Base-by-base conservation (phyloP, 306 rosid species). In the Aeschynomene evenia region DNA sequence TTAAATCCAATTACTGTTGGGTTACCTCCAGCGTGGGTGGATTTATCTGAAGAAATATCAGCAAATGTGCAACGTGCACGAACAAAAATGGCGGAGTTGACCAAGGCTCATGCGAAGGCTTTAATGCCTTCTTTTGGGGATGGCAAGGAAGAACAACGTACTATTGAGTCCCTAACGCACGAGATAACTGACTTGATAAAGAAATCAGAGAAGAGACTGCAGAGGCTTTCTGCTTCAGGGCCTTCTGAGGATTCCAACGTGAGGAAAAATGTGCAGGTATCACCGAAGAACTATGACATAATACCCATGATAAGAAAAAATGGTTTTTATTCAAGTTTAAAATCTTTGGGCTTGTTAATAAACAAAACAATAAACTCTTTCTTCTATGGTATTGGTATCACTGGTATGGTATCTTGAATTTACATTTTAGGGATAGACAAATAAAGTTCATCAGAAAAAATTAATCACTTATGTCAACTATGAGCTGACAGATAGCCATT, bases 11-110 rank as follows among this genome's bases (percentile, higher is more conserved):
- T 86, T 55, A 89, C 88, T 4, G 88, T 95, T 65, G 99, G 97
- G 71, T 84, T 94, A 53, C 97, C 99, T 23, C 99, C 99, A 4
- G 95, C 97, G 6, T 91, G 99, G 99, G 97, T 95, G 68, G 97
- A 91, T 87, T 75, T 91, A 15, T 95, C 97, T 14, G 99, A 95
- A 84, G 99, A 95, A 71, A 89, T 95, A 89, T 83, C 96, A 21
- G 83, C 83, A 59, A 78, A 87, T 53, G 92, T 95, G 74, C 99
- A 95, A 72, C 91, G 87, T 50, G 91, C 97, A 14, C 89, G 92
- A 23, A 68, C 56, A 56, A 91, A 86, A 78, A 95, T 95, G 99
- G 85, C 77, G 6, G 92, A 87, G 83, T 82, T 95, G 67, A 82
- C 89, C 69, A 95, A 87, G 85, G 95, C 96, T 76, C 99, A 95